Evolutionary conservation across 139 green algal species (phyloP).

Genomic region (Chlorella ohadii): DNA sequence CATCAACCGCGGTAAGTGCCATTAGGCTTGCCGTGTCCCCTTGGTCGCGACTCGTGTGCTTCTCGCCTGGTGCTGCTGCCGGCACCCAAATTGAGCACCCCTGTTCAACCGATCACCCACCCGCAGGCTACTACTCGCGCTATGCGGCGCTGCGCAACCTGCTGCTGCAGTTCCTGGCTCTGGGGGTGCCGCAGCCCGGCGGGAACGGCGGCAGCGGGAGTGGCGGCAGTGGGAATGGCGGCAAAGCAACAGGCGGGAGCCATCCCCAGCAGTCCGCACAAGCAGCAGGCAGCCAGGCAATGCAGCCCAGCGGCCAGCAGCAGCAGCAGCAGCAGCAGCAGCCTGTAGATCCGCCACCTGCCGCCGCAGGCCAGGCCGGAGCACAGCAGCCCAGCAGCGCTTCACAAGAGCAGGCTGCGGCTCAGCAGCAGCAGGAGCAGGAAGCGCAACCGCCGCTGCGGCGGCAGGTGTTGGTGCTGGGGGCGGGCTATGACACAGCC

Average conservation of each 20-base stretch:
- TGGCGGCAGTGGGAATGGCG: neutral
- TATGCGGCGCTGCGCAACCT: slow-evolving; percentile 67
- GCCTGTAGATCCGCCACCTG: neutral
- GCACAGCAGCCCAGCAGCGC: too few species aligned
- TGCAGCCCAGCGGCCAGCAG: neutral
- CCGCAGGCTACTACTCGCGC: slow-evolving; percentile 84
- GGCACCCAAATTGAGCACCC: too few species aligned
- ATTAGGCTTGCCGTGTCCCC: too few species aligned
- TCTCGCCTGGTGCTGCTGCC: too few species aligned
- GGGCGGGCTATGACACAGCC: slow-evolving; percentile 89
- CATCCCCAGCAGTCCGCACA: neutral
- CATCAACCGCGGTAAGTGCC: slow-evolving; percentile 84
- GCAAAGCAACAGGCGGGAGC: too few species aligned
- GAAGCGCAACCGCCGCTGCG: neutral
- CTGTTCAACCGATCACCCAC: neutral
- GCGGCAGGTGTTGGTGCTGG: slow-evolving; percentile 82
- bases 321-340: neutral
- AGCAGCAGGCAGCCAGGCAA: neutral
- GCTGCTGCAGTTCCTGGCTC: slow-evolving; percentile 67
- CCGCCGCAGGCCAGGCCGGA: too few species aligned
- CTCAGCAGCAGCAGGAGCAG: too few species aligned
- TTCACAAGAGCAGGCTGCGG: neutral
- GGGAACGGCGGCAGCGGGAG: neutral
- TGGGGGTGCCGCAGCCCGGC: neutral
- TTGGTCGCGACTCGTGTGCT: too few species aligned